Evolutionary conservation across 345 rosid species (phyloP).

Genomic region (Stellera chamaejasme): DNA sequence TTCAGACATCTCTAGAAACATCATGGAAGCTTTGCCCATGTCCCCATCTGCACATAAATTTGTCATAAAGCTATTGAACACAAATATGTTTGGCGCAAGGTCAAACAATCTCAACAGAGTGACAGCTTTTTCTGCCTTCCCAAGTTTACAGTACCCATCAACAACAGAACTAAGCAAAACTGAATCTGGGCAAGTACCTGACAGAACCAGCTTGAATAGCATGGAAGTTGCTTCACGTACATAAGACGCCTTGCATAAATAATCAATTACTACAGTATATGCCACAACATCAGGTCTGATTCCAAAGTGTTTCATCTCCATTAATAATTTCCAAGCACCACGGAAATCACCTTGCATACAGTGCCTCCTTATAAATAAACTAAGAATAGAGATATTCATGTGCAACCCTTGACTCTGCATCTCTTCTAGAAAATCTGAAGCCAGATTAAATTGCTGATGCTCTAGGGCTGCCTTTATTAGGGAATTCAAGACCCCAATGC

Average conservation of each 20-base stretch:
- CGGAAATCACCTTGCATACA: slow-evolving; percentile 30
- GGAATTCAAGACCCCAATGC: slow-evolving; percentile 31
- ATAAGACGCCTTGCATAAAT: slow-evolving; percentile 32
- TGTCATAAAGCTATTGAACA: slow-evolving; percentile 40
- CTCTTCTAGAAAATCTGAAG: slow-evolving; percentile 30
- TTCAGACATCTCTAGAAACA: slow-evolving; percentile 34
- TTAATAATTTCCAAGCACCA: slow-evolving; percentile 34
- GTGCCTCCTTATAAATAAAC: slow-evolving; percentile 25
- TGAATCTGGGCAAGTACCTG: slow-evolving; percentile 33
- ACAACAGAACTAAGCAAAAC: slow-evolving; percentile 35
- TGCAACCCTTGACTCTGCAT: slow-evolving; percentile 29
- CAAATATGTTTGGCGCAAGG: slow-evolving; percentile 35
- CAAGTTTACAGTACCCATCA: slow-evolving; percentile 36
- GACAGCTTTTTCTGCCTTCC: slow-evolving; percentile 31
- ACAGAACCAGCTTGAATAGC: slow-evolving; percentile 29
- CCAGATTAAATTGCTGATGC: slow-evolving; percentile 22
- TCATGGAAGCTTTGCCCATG: slow-evolving; percentile 31
- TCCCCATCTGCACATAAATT: slow-evolving; percentile 28
- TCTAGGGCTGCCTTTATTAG: slow-evolving; percentile 24
- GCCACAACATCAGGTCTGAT: slow-evolving; percentile 36
- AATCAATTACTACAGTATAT: slow-evolving; percentile 29
- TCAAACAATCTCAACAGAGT: slow-evolving; percentile 26
- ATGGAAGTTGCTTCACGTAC: slow-evolving; percentile 33
- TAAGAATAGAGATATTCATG: slow-evolving; percentile 27
- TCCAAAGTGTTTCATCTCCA: slow-evolving; percentile 33